Evolutionary conservation across 768 basidiomycete species (phyloP).

Genomic region (Trametes cingulata): DNA sequence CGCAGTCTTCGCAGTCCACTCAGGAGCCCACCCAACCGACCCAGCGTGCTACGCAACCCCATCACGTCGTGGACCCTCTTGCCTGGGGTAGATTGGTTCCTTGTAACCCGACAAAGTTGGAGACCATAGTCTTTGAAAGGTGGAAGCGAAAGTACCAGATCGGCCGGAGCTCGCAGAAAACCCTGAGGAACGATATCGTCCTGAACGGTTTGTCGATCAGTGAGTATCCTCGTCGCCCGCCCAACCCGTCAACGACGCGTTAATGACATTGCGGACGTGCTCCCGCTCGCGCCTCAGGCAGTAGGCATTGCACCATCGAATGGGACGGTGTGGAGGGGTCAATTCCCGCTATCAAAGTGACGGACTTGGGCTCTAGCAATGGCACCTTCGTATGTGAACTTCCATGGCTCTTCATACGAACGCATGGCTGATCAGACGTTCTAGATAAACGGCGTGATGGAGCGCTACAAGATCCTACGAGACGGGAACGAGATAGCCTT

Average conservation of each 20-base stretch:
- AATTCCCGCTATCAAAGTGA: conserved; percentile 44
- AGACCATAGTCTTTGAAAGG: conserved; percentile 63
- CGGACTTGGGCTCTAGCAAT: conserved; percentile 59
- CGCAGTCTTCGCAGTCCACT: background rate
- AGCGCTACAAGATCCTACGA: conserved; percentile 53
- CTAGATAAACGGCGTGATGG: conserved; percentile 66
- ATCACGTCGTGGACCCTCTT: conserved; percentile 31
- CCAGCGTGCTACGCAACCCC: conserved; percentile 38
- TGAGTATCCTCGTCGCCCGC: conserved; percentile 36
- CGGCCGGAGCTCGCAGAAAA: conserved; percentile 45
- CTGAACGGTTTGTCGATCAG: conserved; percentile 73
- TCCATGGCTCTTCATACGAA: background rate
- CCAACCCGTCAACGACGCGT: background rate
- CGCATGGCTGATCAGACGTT: background rate
- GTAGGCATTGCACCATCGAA: conserved; percentile 53
- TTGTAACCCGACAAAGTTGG: conserved; percentile 44
- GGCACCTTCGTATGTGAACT: background rate
- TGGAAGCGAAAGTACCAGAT: conserved; percentile 49
- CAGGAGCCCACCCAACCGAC: conserved; percentile 40
- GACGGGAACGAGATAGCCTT: conserved; percentile 88
- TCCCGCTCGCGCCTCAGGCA: conserved; percentile 41
- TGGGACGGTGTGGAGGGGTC: conserved; percentile 55
- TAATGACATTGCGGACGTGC: background rate
- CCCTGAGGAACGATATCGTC: conserved; percentile 43
- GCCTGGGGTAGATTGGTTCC: conserved; percentile 76